A percentile compares a stretch with the other conserved stretches of the same genome.
Evolutionary conservation across 2,329 filamentous ascomycete genomes (phyloP).

Genomic region (Nannizziopsis barbatae): DNA sequence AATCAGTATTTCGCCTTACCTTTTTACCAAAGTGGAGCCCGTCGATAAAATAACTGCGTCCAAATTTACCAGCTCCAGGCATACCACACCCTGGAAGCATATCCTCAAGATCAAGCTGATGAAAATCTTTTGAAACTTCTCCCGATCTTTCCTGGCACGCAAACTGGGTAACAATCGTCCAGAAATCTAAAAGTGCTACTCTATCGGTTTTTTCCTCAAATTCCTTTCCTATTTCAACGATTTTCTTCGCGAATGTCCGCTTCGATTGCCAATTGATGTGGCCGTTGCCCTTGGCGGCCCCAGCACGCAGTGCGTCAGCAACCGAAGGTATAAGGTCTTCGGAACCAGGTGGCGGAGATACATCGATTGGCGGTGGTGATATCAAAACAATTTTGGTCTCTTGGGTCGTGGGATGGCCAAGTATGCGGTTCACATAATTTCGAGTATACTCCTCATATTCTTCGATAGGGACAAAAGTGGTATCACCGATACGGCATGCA

Average conservation of each 20-base stretch:
- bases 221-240: constrained; percentile 27
- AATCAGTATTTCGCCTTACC: constrained; percentile 7
- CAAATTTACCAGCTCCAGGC: constrained; percentile 22
- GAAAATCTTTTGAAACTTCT: constrained; percentile 14
- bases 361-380: constrained; percentile 29
- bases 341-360: constrained; percentile 12
- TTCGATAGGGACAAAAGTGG: constrained; percentile 24
- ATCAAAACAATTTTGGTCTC: constrained; percentile 30
- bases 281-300: constrained; percentile 14
- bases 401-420: constrained; percentile 22
- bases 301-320: constrained; percentile 1
- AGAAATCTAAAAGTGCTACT: constrained; percentile 28
- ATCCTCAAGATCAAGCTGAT: constrained; percentile 23
- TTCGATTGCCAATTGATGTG: constrained; percentile 31
- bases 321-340: constrained; percentile 1
- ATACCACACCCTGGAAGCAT: constrained; percentile 29
- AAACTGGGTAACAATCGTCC: constrained; percentile 23
- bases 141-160: constrained; percentile 10
- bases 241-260: constrained; percentile 28
- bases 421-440: constrained; percentile 26
- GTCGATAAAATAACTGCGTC: constrained; percentile 29
- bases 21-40: constrained; percentile 27
- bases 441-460: constrained; percentile 28
- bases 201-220: constrained; percentile 24
- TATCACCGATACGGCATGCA: constrained; percentile 22